These are phyloP conservation scores for Emergomyces orientalis DNA, from an alignment of 2,329 filamentous ascomycete genomes.

Conservation along the genomic window DNA sequence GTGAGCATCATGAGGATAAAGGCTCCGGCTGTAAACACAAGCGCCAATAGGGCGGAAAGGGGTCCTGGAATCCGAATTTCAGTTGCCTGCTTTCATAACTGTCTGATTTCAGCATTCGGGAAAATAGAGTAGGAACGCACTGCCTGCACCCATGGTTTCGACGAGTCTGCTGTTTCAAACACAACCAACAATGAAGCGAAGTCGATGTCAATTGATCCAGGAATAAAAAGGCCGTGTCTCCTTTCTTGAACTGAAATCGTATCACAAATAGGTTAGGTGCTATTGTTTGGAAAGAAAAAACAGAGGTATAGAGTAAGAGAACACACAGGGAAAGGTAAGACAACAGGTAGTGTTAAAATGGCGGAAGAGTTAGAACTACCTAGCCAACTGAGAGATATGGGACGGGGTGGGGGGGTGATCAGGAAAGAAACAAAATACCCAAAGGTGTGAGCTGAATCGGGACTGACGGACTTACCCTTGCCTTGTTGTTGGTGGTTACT, in stretches of 20 bases:
- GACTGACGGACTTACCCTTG: not conserved
- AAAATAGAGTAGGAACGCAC: not conserved
- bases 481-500: not conserved
- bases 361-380: no score
- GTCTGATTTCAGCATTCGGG: not conserved
- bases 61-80: slow-evolving; percentile 37
- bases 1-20: slow-evolving; percentile 58
- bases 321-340: not conserved
- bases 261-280: not conserved
- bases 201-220: not conserved
- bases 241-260: not conserved
- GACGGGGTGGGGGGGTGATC: no score
- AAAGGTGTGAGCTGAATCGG: not conserved
- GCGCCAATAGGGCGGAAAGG: slow-evolving; percentile 46
- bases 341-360: not conserved
- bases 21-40: slow-evolving; percentile 53
- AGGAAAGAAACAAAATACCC: not conserved
- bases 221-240: not conserved
- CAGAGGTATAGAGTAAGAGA: not conserved
- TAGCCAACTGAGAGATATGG: not conserved
- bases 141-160: not conserved
- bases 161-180: not conserved
- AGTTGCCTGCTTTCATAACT: not conserved
- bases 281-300: not conserved
- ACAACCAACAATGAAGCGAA: not conserved